A percentile compares a stretch with the other conserved stretches of the same genome.
phyloP scores from a whole-genome alignment of 2,329 filamentous ascomycete species.

The Phoma sp. region DNA sequence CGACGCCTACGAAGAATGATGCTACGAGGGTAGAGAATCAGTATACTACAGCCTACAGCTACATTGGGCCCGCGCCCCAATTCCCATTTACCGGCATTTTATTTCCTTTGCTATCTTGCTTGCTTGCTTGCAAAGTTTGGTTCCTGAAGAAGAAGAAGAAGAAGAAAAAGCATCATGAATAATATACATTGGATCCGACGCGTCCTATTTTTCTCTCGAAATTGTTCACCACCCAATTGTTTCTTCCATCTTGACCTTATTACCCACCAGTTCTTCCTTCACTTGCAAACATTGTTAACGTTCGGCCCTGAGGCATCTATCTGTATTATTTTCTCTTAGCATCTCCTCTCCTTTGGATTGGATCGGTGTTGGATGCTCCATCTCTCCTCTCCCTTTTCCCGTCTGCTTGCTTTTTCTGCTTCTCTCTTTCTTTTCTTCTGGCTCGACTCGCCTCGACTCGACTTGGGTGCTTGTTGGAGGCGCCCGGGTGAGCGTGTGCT shows the following conservation, averaged over 20 bases:
- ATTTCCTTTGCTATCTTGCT: not conserved
- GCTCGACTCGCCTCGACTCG: too few species aligned
- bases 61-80: conserved; percentile 13
- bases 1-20: conserved; percentile 51
- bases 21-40: conserved; percentile 50
- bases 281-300: not conserved
- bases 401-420: not conserved
- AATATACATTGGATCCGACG: conserved; percentile 2
- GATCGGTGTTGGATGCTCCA: conserved; percentile 5
- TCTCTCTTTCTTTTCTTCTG: too few species aligned
- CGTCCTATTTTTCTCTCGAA: not conserved
- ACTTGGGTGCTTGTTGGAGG: too few species aligned
- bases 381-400: not conserved
- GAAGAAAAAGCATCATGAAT: conserved; percentile 13
- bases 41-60: conserved; percentile 16
- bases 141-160: not conserved
- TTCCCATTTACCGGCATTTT: conserved; percentile 3
- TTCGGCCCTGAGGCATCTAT: not conserved
- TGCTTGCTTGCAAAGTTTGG: not conserved
- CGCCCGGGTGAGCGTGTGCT: too few species aligned
- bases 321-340: conserved; percentile 7
- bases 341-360: not conserved
- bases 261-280: not conserved
- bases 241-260: not conserved
- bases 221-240: not conserved